Evolutionary conservation across 169 alveolate species (phyloP).

Genomic region (Cryptosporidium xiaoi): DNA sequence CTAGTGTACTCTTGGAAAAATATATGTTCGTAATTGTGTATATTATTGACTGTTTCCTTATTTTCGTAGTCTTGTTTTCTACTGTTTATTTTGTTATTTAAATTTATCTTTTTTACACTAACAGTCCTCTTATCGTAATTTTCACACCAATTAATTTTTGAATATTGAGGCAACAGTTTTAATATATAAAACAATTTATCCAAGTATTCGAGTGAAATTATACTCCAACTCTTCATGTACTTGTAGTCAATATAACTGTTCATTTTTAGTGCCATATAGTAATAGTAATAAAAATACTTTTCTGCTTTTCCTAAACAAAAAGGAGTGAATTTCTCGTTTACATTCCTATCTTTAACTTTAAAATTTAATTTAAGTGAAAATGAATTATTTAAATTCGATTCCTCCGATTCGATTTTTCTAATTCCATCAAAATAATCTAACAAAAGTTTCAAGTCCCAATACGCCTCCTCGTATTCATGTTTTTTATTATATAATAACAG

Average conservation of each 20-base stretch:
- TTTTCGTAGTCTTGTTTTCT: background rate
- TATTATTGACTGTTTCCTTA: background rate
- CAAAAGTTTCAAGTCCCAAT: slow-evolving; percentile 33
- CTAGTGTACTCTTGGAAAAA: background rate
- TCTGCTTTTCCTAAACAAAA: background rate
- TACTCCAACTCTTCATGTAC: slow-evolving; percentile 16
- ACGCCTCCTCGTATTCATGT: background rate
- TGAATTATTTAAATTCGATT: background rate
- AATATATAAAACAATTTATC: slow-evolving; percentile 11
- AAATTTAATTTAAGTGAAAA: slow-evolving; percentile 1
- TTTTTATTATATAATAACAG: background rate
- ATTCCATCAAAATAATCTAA: slow-evolving; percentile 1
- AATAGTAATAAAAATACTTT: slow-evolving; percentile 29
- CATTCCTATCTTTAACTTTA: background rate
- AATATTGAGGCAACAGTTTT: slow-evolving; percentile 17
- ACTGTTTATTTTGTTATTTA: background rate
- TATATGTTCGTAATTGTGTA: background rate
- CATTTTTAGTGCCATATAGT: slow-evolving; percentile 1
- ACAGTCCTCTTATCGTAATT: background rate
- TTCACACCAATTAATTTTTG: background rate
- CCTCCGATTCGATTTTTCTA: background rate
- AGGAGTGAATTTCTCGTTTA: slow-evolving; percentile 23
- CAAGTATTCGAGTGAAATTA: slow-evolving; percentile 14
- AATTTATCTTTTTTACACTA: background rate
- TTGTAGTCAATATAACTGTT: background rate